Conservation (phyloP, 2,329 filamentous ascomycete species). For the Fusarium vanettenii region DNA sequence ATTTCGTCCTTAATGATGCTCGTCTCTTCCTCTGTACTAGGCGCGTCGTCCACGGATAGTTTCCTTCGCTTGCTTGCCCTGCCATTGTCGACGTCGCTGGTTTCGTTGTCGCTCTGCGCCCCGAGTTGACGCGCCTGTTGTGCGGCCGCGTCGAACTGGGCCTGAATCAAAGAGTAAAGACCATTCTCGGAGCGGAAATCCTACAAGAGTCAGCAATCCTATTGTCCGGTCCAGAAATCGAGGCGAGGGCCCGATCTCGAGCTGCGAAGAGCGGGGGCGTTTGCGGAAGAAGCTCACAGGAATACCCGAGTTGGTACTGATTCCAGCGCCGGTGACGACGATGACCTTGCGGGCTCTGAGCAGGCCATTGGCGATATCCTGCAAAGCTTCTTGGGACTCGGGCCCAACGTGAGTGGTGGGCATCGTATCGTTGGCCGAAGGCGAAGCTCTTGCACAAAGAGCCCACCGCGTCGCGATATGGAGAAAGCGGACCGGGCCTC, state of each 20-base stretch:
- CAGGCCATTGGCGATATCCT: slow-evolving; percentile 72
- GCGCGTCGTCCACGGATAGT: slow-evolving; percentile 41
- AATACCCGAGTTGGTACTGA: slow-evolving; percentile 81
- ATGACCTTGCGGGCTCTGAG: slow-evolving; percentile 76
- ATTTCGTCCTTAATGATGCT: slow-evolving; percentile 38
- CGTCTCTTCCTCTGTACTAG: slow-evolving; percentile 15
- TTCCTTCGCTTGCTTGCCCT: slow-evolving; percentile 50
- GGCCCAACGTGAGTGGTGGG: slow-evolving; percentile 68
- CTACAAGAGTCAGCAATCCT: slow-evolving; percentile 51
- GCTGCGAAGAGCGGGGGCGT: slow-evolving; percentile 11
- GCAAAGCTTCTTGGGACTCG: slow-evolving; percentile 65
- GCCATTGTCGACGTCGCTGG: slow-evolving; percentile 27
- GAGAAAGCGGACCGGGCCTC: slow-evolving; percentile 14
- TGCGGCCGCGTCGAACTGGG: slow-evolving; percentile 69
- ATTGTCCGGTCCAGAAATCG: background rate
- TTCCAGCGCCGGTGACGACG: slow-evolving; percentile 78
- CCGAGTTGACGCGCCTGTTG: slow-evolving; percentile 48
- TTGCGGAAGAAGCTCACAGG: slow-evolving; percentile 60
- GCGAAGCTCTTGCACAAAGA: slow-evolving; percentile 10
- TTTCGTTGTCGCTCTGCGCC: slow-evolving; percentile 32
- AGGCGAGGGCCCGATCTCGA: slow-evolving; percentile 3
- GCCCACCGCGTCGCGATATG: slow-evolving; percentile 43
- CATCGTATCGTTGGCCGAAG: slow-evolving; percentile 67
- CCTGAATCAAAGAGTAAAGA: slow-evolving; percentile 77
- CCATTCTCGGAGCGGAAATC: slow-evolving; percentile 80